A percentile compares a stretch with the other conserved stretches of the same genome.
These are phyloP conservation scores for Musa itinerans DNA, from an alignment of 176 grass and related monocot genomes.

Conservation along the genomic window DNA sequence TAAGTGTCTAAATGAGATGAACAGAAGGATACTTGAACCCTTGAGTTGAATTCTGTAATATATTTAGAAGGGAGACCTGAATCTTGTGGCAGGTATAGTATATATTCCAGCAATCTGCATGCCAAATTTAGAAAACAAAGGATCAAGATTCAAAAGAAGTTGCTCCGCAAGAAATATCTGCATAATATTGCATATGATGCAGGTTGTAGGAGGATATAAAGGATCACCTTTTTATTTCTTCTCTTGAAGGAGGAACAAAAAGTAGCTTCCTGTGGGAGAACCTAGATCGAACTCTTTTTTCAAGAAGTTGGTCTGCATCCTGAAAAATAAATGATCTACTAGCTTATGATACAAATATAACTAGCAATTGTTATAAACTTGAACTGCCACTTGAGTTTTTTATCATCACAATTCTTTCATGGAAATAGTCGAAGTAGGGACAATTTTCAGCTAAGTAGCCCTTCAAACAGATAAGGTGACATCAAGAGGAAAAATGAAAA, in stretches of 20 bases:
- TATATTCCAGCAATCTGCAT: constrained; percentile 68
- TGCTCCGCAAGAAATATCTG: background rate
- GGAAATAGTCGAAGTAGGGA: too few species aligned
- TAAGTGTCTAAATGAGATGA: background rate
- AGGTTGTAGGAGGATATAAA: constrained; percentile 13
- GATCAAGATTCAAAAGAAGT: background rate
- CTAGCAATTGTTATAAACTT: background rate
- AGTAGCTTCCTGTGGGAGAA: constrained; percentile 84
- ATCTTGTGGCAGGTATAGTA: constrained; percentile 48
- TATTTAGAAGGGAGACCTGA: constrained; percentile 44
- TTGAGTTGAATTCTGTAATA: constrained; percentile 55
- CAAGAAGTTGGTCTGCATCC: constrained; percentile 88
- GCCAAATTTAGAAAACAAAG: background rate
- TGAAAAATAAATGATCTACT: constrained; percentile 25
- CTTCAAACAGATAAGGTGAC: too few species aligned
- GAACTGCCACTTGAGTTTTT: background rate
- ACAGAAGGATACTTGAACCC: constrained; percentile 58
- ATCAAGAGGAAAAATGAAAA: too few species aligned
- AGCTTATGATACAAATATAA: constrained; percentile 13
- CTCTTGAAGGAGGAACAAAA: constrained; percentile 69
- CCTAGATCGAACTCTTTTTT: constrained; percentile 92
- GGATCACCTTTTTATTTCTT: constrained; percentile 41
- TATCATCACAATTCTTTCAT: background rate
- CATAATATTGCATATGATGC: background rate
- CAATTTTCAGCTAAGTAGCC: too few species aligned